Base-by-base conservation (phyloP, 2,329 filamentous ascomycete species). In the Penicillium sp. region DNA sequence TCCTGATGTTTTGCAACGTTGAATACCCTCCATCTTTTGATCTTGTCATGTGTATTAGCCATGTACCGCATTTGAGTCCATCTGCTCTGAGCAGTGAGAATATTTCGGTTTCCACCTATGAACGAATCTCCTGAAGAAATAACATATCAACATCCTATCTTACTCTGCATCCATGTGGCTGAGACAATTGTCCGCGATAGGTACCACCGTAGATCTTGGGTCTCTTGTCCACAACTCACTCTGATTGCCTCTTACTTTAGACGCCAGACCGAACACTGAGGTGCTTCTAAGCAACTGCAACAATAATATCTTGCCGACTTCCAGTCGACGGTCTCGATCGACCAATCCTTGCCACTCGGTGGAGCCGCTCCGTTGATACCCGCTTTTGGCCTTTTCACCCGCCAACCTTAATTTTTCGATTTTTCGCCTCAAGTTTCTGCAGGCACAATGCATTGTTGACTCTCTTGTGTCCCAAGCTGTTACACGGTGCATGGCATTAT, bases 351-450 rank as follows among this genome's bases (percentile, higher is more conserved):
- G 54, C 54, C 56, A 57, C 56, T 52, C 51, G 46, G 48, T 33
- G 43, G 29, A 55, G 46, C 40, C 44, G 42, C 51, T 57, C 58
- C 59, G 59, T 53, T 35, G 50, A 56, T 60, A 61, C 59, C 59
- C 58, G 57, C 57, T 59, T 60, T 61, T 60, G 54, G 34, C 57
- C 55, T 55, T 52, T 44, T 40, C 19, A 33, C 39, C 33, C 41
- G 36, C 16, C 49, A 58, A 59, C 56, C 52, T 60, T 57, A 59
- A 57, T 50, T 57, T 55, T 58, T 53, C 25, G 50, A 30, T 33
- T 48, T 43, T 43, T 35, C 44, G 38, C 38, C 12, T 40, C 39
- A 25, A 41, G 4, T 37, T 33, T 39, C 35, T 18, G 7, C 19
- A 22, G 22, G 22, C 19, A 40, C 29, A 41, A 44, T 45, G 37